phyloP scores from a whole-genome alignment of 371 early-diverging fungal species.

The Mycotypha africana region DNA sequence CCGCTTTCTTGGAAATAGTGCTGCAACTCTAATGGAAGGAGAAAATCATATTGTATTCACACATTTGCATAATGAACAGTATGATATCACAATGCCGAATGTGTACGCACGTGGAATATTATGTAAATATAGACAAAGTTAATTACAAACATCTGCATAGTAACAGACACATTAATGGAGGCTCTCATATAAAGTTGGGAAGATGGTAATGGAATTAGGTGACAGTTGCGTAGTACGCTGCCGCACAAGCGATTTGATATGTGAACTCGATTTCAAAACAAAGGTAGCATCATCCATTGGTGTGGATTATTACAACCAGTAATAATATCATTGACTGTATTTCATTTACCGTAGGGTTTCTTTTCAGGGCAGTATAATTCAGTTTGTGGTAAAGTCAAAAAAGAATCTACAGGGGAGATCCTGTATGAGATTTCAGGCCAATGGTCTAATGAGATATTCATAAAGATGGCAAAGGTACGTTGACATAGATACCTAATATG shows the following conservation, averaged over 20 bases:
- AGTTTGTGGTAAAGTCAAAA: conserved; percentile 75
- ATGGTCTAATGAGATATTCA: conserved; percentile 75
- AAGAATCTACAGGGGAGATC: conserved; percentile 68
- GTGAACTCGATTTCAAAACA: conserved; percentile 85
- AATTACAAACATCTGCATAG: neutral
- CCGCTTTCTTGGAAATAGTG: conserved; percentile 88
- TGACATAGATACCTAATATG: too few species aligned
- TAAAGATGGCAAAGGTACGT: conserved; percentile 37
- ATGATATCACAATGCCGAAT: conserved; percentile 72
- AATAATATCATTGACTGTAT: too few species aligned
- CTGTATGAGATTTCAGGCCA: conserved; percentile 80
- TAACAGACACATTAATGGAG: too few species aligned
- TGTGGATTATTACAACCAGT: neutral
- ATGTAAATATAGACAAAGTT: conserved; percentile 10
- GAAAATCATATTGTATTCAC: conserved; percentile 63
- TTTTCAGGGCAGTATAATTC: conserved; percentile 79
- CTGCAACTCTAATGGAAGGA: conserved; percentile 88
- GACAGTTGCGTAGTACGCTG: conserved; percentile 75
- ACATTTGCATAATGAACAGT: conserved; percentile 66
- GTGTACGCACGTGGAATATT: conserved; percentile 21
- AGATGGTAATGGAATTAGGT: conserved; percentile 89
- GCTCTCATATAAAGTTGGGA: conserved; percentile 51
- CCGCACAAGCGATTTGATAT: conserved; percentile 66
- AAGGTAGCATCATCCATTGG: conserved; percentile 53
- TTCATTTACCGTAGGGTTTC: conserved; percentile 45